These are phyloP conservation scores for Knufia fluminis DNA, from an alignment of 2,329 filamentous ascomycete species.

Conservation along the genomic window DNA sequence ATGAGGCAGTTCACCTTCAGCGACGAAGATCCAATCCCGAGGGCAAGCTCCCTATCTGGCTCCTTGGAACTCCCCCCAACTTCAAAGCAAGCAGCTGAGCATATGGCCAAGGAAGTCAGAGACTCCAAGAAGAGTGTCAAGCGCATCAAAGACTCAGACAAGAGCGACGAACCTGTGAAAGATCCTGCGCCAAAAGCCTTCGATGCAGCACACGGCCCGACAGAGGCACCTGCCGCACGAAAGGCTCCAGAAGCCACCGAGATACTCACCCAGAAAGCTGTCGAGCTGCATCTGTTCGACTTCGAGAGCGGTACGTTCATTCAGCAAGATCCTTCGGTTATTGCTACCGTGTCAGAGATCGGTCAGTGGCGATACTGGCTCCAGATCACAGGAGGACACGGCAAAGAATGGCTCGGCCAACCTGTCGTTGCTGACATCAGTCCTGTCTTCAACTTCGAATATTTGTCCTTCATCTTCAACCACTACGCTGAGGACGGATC, in stretches of 20 bases:
- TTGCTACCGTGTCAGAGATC: conserved; percentile 72
- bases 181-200: conserved; percentile 25
- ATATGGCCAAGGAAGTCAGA: conserved; percentile 38
- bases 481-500: conserved; percentile 82
- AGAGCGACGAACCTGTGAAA: too few relatives aligned
- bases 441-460: conserved; percentile 98
- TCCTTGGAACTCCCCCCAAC: conserved; percentile 32
- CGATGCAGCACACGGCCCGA: conserved; percentile 38
- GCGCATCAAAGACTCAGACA: too few relatives aligned
- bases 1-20: conserved; percentile 73
- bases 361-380: conserved; percentile 95
- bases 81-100: conserved; percentile 33
- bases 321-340: conserved; percentile 64
- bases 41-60: conserved; percentile 48
- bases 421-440: conserved; percentile 84
- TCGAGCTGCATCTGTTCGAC: conserved; percentile 89
- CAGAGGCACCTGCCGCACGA: conserved; percentile 51
- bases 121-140: conserved; percentile 34
- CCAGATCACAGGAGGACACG: conserved; percentile 62
- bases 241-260: conserved; percentile 60
- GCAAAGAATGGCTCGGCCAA: conserved; percentile 79
- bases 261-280: conserved; percentile 63
- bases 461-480: conserved; percentile 98
- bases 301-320: conserved; percentile 79
- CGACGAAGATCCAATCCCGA: conserved; percentile 50